phyloP scores from a whole-genome alignment of 2,329 filamentous ascomycete genomes.

The Aspergillus versicolor region DNA sequence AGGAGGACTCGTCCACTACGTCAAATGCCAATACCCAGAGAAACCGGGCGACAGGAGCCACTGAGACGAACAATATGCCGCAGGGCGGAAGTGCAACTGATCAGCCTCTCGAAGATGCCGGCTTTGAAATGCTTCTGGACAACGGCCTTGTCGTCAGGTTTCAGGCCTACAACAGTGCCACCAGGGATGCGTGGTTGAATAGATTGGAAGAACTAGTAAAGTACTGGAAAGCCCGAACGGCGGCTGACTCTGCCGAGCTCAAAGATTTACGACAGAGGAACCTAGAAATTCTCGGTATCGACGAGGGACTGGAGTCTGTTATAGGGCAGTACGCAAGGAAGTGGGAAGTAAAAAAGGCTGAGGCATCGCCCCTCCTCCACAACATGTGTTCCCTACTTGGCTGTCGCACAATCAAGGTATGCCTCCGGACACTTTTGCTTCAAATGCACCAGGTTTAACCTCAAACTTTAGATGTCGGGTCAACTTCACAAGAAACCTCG shows the following conservation, averaged over 20 bases:
- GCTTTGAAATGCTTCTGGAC: constrained; percentile 61
- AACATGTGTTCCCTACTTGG: constrained; percentile 65
- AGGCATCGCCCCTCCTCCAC: constrained; percentile 64
- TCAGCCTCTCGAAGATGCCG: constrained; percentile 56
- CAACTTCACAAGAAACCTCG: constrained; percentile 64
- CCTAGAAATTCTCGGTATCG: constrained; percentile 59
- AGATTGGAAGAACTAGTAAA: constrained; percentile 56
- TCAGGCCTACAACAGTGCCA: constrained; percentile 57
- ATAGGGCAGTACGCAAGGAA: constrained; percentile 67
- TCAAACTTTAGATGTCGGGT: constrained; percentile 53
- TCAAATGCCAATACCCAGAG: constrained; percentile 51
- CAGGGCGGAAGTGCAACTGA: constrained; percentile 54
- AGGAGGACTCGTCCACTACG: constrained; percentile 54
- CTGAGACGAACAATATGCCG: constrained; percentile 40
- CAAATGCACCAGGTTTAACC: neutral
- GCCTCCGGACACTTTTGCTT: neutral
- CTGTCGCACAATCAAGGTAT: constrained; percentile 59
- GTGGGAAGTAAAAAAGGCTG: constrained; percentile 66
- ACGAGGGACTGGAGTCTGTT: constrained; percentile 64
- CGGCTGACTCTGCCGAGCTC: constrained; percentile 57
- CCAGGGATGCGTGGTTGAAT: constrained; percentile 62
- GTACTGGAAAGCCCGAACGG: constrained; percentile 62
- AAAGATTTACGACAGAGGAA: constrained; percentile 59
- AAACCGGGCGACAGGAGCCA: constrained; percentile 49
- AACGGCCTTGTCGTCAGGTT: constrained; percentile 63